Base-by-base conservation (phyloP, 2,329 filamentous ascomycete species). In the Pyricularia pennisetigena region DNA sequence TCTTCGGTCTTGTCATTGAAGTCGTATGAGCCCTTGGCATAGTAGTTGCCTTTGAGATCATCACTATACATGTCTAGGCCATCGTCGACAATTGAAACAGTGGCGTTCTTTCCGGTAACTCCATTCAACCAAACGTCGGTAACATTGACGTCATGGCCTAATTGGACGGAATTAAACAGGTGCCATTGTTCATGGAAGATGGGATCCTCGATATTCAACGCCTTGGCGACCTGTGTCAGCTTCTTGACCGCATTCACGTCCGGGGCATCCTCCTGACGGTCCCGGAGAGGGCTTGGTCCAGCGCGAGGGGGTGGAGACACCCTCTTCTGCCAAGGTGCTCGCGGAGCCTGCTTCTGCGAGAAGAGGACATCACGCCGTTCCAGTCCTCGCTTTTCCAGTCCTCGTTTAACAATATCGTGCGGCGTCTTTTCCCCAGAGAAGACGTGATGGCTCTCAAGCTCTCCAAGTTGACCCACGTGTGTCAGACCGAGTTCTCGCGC, bases 131-230 rank as follows among this genome's bases (percentile, higher is more conserved):
- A 99, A 6, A 98, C 85, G 14, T 89, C 93, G 0, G 93, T 97
- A n/a, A 98, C 93, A 74, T 99, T 99, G 74, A 99, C 86, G 76
- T 99, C 95, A 78, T 98, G 92, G 6, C 94, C 94, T 0, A 88
- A 76, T 73, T 97, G 88, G 6, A 90, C 76, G 0, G 90, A 83
- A 76, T 99, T 99, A 81, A 91, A 89, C 64, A 99, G 82, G 83
- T 99, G 95, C 95, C 95, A 99, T 79, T 99, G 95, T 68, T 96
- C 90, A 61, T 86, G 83, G 79, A 98, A 99, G 67, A 97, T 97
- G 23, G 95, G 95, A 74, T 99, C 95, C 35, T 82, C 78, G 71
- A 99, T 98, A 16, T 83, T 82, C n/a, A 99, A 82, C 2, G 83
- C 81, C 66, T 83, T 78, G 72, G 88, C 88, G 64, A 96, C 80